phyloP scores from a whole-genome alignment of 2,329 filamentous ascomycete genomes.

The Cytospora piceae region DNA sequence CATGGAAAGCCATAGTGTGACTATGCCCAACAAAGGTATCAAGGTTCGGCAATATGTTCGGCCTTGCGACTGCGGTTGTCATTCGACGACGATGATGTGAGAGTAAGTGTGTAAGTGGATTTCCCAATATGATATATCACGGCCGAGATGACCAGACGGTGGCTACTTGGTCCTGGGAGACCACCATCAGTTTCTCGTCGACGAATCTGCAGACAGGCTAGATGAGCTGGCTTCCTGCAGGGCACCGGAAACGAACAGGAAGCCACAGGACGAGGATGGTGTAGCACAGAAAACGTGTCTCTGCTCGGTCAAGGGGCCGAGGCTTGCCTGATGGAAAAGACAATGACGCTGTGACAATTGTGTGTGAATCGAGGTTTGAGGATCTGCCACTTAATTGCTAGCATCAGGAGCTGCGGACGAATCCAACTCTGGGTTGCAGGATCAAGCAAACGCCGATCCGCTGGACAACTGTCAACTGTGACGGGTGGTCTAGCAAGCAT shows the following conservation, averaged over 20 bases:
- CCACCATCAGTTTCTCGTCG: slow-evolving; percentile 5
- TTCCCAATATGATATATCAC: slow-evolving; percentile 22
- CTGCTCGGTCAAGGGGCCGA: slow-evolving; percentile 12
- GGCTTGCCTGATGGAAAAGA: slow-evolving; percentile 8
- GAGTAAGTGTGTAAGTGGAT: neutral
- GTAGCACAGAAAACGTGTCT: slow-evolving; percentile 12
- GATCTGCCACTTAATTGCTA: neutral
- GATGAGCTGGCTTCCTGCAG: slow-evolving; percentile 9
- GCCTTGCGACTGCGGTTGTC: slow-evolving; percentile 13
- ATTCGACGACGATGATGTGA: slow-evolving; percentile 8
- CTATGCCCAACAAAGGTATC: slow-evolving; percentile 9
- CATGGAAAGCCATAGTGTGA: slow-evolving; percentile 7
- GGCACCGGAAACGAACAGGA: slow-evolving; percentile 8
- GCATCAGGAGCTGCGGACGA: neutral
- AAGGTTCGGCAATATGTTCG: slow-evolving; percentile 23
- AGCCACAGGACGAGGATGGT: slow-evolving; percentile 5
- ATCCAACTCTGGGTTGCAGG: neutral
- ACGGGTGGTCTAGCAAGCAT: slow-evolving; percentile 7
- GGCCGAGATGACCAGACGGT: slow-evolving; percentile 9
- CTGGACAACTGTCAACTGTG: neutral
- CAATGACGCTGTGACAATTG: neutral
- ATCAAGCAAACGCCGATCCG: neutral
- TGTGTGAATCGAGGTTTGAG: neutral
- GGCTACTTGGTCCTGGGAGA: slow-evolving; percentile 5
- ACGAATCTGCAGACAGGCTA: neutral